A percentile compares a stretch with the other conserved stretches of the same genome.
These are phyloP conservation scores for Golubevia pallescens DNA, from an alignment of 1,284 basidiomycete genomes.

Conservation along the genomic window DNA sequence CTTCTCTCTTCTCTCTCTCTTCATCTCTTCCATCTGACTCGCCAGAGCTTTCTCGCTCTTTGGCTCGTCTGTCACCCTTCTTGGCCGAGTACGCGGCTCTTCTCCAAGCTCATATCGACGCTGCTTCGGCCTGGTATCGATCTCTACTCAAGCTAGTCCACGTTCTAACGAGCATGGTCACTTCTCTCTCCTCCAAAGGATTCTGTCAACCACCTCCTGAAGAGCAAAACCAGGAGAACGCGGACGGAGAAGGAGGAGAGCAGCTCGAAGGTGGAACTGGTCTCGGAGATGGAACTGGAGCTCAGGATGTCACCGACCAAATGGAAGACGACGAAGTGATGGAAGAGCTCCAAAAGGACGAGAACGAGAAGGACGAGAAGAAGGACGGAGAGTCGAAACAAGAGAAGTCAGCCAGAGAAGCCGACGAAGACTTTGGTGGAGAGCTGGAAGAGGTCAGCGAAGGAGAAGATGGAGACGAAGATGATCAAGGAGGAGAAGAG, in stretches of 20 bases:
- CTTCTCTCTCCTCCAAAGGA: slow-evolving; percentile 80
- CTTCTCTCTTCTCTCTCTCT: not conserved
- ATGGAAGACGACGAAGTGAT: slow-evolving; percentile 82
- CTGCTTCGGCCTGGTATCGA: slow-evolving; percentile 72
- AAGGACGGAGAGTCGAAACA: slow-evolving; percentile 67
- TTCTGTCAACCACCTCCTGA: slow-evolving; percentile 71
- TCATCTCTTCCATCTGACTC: not conserved
- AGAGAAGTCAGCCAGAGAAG: slow-evolving; percentile 69
- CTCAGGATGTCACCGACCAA: slow-evolving; percentile 68
- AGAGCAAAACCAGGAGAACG: slow-evolving; percentile 30
- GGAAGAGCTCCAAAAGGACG: slow-evolving; percentile 77
- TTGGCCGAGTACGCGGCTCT: slow-evolving; percentile 34
- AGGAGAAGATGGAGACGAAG: slow-evolving; percentile 71
- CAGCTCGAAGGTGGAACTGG: slow-evolving; percentile 57
- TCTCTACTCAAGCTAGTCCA: slow-evolving; percentile 83
- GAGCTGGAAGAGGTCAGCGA: slow-evolving; percentile 72
- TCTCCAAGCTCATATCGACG: slow-evolving; percentile 58
- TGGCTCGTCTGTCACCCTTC: slow-evolving; percentile 40
- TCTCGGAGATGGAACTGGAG: slow-evolving; percentile 56
- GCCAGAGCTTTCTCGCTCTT: not conserved
- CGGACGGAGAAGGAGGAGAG: slow-evolving; percentile 35
- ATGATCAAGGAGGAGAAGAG: slow-evolving; percentile 68
- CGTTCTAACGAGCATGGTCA: slow-evolving; percentile 77
- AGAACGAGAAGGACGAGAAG: slow-evolving; percentile 72
- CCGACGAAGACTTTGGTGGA: slow-evolving; percentile 73